A percentile compares a stretch with the other conserved stretches of the same genome.
Conservation (phyloP, 495 filamentous ascomycete species). For the Elasticomyces elasticus region DNA sequence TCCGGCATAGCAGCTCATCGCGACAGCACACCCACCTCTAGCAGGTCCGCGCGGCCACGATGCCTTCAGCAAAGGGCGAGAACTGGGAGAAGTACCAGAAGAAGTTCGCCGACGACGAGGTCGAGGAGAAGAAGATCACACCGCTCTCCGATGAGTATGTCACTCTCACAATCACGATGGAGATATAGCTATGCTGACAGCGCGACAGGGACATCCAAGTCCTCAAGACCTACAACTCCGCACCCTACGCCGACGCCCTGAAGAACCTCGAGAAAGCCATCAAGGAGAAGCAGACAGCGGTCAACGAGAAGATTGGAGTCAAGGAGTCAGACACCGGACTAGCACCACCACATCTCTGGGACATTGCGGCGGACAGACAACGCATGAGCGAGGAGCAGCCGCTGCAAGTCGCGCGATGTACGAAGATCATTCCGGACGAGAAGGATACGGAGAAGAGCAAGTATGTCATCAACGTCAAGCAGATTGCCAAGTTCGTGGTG, state of each 20-base stretch:
- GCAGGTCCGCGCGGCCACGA: constrained; percentile 23
- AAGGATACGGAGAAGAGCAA: constrained; percentile 97
- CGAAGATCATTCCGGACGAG: constrained; percentile 96
- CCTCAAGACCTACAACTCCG: constrained; percentile 96
- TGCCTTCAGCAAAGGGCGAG: constrained; percentile 85
- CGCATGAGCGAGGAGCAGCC: constrained; percentile 98
- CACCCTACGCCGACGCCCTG: constrained; percentile 81
- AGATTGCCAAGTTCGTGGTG: constrained; percentile 98
- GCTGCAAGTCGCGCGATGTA: constrained; percentile 93
- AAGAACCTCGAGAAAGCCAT: constrained; percentile 98
- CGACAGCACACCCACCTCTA: background rate
- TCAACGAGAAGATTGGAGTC: constrained; percentile 90
- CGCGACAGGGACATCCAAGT: constrained; percentile 90
- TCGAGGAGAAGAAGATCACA: constrained; percentile 98
- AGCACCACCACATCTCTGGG: constrained; percentile 96
- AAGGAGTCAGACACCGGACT: constrained; percentile 98
- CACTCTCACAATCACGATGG: background rate
- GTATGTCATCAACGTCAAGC: constrained; percentile 99
- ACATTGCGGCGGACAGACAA: constrained; percentile 93
- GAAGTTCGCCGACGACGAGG: constrained; percentile 89
- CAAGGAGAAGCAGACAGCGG: constrained; percentile 90
- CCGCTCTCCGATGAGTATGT: constrained; percentile 90
- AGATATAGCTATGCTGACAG: background rate
- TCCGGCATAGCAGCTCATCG: background rate
- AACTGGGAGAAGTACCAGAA: constrained; percentile 99